phyloP scores from a whole-genome alignment of 192 early-diverging fungal species.

The Linnemannia schmuckeri region DNA sequence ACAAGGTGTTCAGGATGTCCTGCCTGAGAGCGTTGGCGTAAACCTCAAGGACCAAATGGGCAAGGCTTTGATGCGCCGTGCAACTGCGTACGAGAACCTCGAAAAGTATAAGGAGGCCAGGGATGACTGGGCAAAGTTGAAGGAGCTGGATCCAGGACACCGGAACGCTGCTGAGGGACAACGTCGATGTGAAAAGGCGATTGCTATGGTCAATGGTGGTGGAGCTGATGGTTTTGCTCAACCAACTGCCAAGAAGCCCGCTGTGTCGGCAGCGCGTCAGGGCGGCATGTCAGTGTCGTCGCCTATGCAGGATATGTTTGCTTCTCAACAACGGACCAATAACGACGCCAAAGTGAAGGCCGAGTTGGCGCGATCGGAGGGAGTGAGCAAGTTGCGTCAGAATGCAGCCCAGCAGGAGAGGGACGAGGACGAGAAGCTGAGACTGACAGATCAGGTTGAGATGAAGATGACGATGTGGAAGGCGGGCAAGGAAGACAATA shows the following conservation, averaged over 20 bases:
- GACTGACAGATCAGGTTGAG: slow-evolving; percentile 85
- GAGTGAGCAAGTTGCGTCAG: slow-evolving; percentile 80
- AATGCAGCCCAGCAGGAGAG: slow-evolving; percentile 75
- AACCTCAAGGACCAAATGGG: slow-evolving; percentile 70
- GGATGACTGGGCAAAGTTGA: slow-evolving; percentile 66
- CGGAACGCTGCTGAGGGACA: slow-evolving; percentile 59
- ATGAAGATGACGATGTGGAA: slow-evolving; percentile 82
- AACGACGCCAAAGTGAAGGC: slow-evolving; percentile 24
- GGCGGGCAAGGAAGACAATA: slow-evolving; percentile 89
- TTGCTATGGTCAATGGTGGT: slow-evolving; percentile 34
- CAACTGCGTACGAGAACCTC: slow-evolving; percentile 82
- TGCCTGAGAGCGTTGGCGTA: slow-evolving; percentile 48
- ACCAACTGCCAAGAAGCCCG: slow-evolving; percentile 2
- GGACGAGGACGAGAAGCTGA: slow-evolving; percentile 84
- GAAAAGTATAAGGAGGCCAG: slow-evolving; percentile 86
- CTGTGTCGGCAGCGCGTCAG: not conserved
- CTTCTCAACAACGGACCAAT: slow-evolving; percentile 24
- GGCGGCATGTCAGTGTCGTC: slow-evolving; percentile 6
- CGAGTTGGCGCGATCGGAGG: slow-evolving; percentile 38
- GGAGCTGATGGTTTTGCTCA: not conserved
- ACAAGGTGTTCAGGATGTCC: slow-evolving; percentile 23
- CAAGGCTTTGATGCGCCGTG: slow-evolving; percentile 84
- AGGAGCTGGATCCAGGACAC: slow-evolving; percentile 50
- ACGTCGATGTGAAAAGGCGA: slow-evolving; percentile 63
- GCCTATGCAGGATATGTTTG: slow-evolving; percentile 48